phyloP scores from a whole-genome alignment of 495 filamentous ascomycete species.

The Penicillium paradoxum region DNA sequence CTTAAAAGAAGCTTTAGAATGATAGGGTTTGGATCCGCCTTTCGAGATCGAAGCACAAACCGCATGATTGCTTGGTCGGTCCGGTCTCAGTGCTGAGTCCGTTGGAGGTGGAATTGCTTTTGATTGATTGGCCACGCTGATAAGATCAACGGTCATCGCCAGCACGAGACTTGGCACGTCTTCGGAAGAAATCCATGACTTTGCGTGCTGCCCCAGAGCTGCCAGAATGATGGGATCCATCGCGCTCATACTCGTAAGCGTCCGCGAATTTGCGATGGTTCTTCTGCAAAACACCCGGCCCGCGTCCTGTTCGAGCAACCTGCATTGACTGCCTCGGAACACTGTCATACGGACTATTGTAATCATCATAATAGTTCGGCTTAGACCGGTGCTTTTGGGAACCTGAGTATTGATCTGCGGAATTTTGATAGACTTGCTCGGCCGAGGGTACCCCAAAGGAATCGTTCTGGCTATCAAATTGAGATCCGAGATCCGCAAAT shows the following conservation, averaged over 20 bases:
- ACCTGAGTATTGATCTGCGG: constrained; percentile 35
- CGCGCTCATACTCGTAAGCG: constrained; percentile 75
- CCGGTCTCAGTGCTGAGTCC: constrained; percentile 12
- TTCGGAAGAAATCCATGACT: constrained; percentile 97
- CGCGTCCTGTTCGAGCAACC: constrained; percentile 39
- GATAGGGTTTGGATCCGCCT: constrained; percentile 20
- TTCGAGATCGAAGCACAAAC: constrained; percentile 19
- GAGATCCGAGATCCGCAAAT: constrained; percentile 38
- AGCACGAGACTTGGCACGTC: constrained; percentile 70
- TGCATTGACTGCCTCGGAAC: constrained; percentile 41
- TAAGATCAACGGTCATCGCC: constrained; percentile 49
- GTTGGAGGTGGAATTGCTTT: constrained; percentile 8
- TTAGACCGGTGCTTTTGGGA: constrained; percentile 38
- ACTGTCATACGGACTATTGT: constrained; percentile 34
- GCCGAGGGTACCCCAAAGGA: constrained; percentile 30
- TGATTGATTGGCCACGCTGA: not conserved
- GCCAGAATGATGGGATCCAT: constrained; percentile 64
- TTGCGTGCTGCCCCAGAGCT: constrained; percentile 79
- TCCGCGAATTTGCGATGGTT: constrained; percentile 80
- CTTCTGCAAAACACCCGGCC: constrained; percentile 66
- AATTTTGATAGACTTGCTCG: constrained; percentile 32
- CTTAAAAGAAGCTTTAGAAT: constrained; percentile 20
- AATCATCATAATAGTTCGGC: constrained; percentile 45
- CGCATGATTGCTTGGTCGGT: constrained; percentile 13
- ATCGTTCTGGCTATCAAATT: constrained; percentile 29